These are phyloP conservation scores for Leccinum pallidistipes DNA, from an alignment of 1,284 basidiomycete genomes.

Conservation along the genomic window DNA sequence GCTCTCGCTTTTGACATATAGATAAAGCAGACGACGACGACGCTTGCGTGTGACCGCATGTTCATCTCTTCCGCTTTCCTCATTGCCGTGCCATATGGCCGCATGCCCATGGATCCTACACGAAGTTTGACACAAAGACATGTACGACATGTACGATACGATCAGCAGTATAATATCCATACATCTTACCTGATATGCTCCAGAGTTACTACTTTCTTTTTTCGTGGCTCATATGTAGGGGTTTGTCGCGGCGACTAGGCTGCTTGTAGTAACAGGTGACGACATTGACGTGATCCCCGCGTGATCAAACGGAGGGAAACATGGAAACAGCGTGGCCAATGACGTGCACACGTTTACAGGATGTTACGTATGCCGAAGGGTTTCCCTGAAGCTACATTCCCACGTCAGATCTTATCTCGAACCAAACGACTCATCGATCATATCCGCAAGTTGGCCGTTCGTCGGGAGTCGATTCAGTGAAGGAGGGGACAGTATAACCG, in stretches of 20 bases:
- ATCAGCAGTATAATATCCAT: conserved; percentile 30
- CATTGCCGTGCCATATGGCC: conserved; percentile 16
- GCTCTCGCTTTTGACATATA: conserved; percentile 13
- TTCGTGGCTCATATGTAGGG: not conserved
- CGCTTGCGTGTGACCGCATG: conserved; percentile 23
- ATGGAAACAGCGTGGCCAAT: conserved; percentile 12
- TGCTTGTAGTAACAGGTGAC: conserved; percentile 14
- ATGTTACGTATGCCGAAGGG: not conserved
- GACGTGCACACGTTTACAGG: not conserved
- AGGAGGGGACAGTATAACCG: not conserved
- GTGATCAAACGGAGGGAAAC: conserved; percentile 1
- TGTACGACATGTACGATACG: conserved; percentile 36
- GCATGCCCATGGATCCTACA: conserved; percentile 23
- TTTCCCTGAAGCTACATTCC: not conserved
- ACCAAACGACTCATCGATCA: not conserved
- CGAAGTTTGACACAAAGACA: conserved; percentile 14
- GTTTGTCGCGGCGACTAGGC: not conserved
- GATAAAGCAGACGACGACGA: conserved; percentile 20
- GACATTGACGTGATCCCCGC: conserved; percentile 12
- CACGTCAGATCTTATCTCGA: not conserved
- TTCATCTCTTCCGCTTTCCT: conserved; percentile 17
- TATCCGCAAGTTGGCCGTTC: not conserved
- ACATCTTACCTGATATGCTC: conserved; percentile 10
- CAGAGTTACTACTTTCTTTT: conserved; percentile 5
- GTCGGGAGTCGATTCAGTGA: not conserved